A percentile compares a stretch with the other conserved stretches of the same genome.
Evolutionary conservation across 345 rosid genomes (phyloP).

Genomic region (Aethionema arabicum): DNA sequence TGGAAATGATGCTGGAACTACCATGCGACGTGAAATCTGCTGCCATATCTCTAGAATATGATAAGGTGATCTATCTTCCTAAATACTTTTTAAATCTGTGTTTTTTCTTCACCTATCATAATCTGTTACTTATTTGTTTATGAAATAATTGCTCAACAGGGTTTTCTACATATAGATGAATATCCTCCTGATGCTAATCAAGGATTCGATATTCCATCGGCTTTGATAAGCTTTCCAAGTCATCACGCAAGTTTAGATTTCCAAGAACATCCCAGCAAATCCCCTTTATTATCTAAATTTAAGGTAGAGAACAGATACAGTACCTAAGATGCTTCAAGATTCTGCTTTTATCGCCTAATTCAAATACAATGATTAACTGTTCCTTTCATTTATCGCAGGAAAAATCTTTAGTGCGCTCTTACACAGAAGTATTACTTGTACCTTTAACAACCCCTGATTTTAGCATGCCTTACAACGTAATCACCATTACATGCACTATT

Average conservation of each 20-base stretch:
- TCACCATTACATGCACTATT: slow-evolving; percentile 88
- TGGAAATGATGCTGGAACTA: slow-evolving; percentile 82
- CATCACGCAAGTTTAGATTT: slow-evolving; percentile 52
- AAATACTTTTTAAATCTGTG: neutral
- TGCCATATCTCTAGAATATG: slow-evolving; percentile 80
- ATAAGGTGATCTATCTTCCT: slow-evolving; percentile 60
- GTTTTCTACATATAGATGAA: slow-evolving; percentile 90
- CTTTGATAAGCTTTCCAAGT: slow-evolving; percentile 71
- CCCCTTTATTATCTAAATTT: slow-evolving; percentile 57
- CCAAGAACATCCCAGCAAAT: slow-evolving; percentile 37
- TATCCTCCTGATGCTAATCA: slow-evolving; percentile 99
- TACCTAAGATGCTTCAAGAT: neutral
- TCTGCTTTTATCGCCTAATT: neutral
- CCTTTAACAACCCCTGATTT: slow-evolving; percentile 97
- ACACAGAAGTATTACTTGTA: slow-evolving; percentile 88
- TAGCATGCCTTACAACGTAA: slow-evolving; percentile 99
- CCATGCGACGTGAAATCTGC: slow-evolving; percentile 75
- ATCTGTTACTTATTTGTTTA: slow-evolving; percentile 28
- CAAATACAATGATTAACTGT: neutral
- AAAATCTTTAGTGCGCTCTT: slow-evolving; percentile 55
- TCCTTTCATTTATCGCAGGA: slow-evolving; percentile 54
- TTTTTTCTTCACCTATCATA: slow-evolving; percentile 2
- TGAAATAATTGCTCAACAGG: slow-evolving; percentile 44
- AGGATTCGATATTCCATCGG: slow-evolving; percentile 97
- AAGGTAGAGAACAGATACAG: slow-evolving; percentile 43